These are phyloP conservation scores for Cylindrotheca closterium DNA, from an alignment of 108 stramenopile genomes.

Conservation along the genomic window DNA sequence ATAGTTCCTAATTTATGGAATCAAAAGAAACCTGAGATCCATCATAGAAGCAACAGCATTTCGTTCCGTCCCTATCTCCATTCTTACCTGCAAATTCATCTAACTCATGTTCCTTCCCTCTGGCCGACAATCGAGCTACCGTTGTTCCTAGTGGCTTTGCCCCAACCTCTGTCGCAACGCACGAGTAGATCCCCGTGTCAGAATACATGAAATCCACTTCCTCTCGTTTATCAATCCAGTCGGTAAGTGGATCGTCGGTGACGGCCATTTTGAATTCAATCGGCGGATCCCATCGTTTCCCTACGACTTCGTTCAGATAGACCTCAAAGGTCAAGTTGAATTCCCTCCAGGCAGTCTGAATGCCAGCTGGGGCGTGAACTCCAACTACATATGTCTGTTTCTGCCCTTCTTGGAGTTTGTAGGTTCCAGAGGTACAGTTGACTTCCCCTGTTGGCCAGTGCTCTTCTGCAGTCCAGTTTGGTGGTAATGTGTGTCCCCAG, in stretches of 20 bases:
- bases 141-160: constrained; percentile 22
- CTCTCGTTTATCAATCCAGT: neutral
- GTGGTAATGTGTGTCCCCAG: no score
- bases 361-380: constrained; percentile 30
- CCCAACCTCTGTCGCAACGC: constrained; percentile 31
- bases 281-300: constrained; percentile 21
- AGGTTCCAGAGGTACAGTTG: no score
- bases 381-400: constrained; percentile 22
- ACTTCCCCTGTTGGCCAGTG: no score
- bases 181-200: constrained; percentile 27
- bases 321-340: constrained; percentile 22
- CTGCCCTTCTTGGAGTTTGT: no score
- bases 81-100: constrained; percentile 12
- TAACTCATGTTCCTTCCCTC: constrained; percentile 1
- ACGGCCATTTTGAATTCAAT: constrained; percentile 23
- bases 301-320: constrained; percentile 34
- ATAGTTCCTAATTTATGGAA: no score
- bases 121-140: constrained; percentile 15
- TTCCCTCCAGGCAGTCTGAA: constrained; percentile 20
- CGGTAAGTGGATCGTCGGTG: neutral
- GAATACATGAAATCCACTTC: constrained; percentile 32
- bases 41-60: no score
- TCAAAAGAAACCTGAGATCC: no score
- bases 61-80: no score
- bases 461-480: no score